Conservation (phyloP, 2,329 filamentous ascomycete species). For the Stemphylium vesicarium region DNA sequence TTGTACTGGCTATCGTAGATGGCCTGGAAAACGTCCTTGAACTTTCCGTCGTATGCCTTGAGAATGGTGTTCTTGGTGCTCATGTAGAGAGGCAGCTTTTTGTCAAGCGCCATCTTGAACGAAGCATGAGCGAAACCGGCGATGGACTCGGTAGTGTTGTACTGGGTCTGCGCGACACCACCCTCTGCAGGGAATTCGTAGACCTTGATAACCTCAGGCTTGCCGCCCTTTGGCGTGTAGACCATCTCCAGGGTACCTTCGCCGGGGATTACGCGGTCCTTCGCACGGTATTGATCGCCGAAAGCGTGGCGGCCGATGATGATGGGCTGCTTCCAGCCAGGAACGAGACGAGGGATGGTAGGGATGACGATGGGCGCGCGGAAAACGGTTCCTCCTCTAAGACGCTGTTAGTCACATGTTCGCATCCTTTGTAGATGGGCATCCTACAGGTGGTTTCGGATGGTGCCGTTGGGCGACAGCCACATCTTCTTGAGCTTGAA, state of each 20-base stretch:
- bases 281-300: slow-evolving; percentile 97
- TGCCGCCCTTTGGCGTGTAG: slow-evolving; percentile 81
- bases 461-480: slow-evolving; percentile 95
- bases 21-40: slow-evolving; percentile 99
- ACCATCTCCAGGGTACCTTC: slow-evolving; percentile 93
- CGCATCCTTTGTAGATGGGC: neutral
- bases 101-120: slow-evolving; percentile 92
- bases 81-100: slow-evolving; percentile 95
- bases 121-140: slow-evolving; percentile 91
- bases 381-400: slow-evolving; percentile 90
- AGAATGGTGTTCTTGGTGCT: slow-evolving; percentile 99
- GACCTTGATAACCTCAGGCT: slow-evolving; percentile 86
- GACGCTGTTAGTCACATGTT: slow-evolving; percentile 23
- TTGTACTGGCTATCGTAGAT: slow-evolving; percentile 89
- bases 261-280: slow-evolving; percentile 83
- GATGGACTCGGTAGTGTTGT: slow-evolving; percentile 98
- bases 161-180: slow-evolving; percentile 91
- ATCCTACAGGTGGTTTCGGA: slow-evolving; percentile 66
- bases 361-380: slow-evolving; percentile 98
- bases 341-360: slow-evolving; percentile 88
- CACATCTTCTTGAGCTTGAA: slow-evolving; percentile 99
- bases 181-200: slow-evolving; percentile 87
- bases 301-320: slow-evolving; percentile 99
- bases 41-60: slow-evolving; percentile 97
- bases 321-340: slow-evolving; percentile 98